These are phyloP conservation scores for Talaromyces sp. DNA, from an alignment of 2,329 filamentous ascomycete genomes.

Conservation along the genomic window DNA sequence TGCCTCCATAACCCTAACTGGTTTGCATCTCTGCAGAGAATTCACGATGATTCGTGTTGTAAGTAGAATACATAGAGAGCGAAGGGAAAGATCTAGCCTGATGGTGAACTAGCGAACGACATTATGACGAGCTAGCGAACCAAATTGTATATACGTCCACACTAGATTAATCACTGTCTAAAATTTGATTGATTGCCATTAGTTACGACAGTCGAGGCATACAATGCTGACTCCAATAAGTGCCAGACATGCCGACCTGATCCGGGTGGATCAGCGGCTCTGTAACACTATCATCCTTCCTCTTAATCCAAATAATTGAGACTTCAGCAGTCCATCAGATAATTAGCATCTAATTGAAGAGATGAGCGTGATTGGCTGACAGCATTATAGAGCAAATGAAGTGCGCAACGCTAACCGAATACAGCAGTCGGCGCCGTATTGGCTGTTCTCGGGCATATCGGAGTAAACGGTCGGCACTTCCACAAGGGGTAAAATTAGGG, in stretches of 20 bases:
- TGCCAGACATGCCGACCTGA: background rate
- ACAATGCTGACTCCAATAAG: background rate
- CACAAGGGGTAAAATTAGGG: background rate
- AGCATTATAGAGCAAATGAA: background rate
- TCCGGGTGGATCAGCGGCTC: background rate
- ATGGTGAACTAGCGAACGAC: background rate
- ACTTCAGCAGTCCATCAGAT: background rate
- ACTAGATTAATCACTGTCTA: background rate
- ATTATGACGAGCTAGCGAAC: background rate
- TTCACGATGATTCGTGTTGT: background rate
- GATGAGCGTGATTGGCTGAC: background rate
- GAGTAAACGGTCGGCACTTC: background rate
- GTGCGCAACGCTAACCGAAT: background rate
- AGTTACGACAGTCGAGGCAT: background rate
- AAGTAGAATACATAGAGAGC: background rate
- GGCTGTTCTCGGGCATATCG: background rate
- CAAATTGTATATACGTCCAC: background rate
- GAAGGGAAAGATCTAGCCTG: background rate
- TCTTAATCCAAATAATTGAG: background rate
- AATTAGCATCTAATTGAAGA: background rate
- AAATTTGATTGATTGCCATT: background rate
- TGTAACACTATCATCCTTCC: background rate
- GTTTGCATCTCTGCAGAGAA: background rate
- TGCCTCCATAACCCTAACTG: background rate
- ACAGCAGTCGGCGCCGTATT: background rate